These are phyloP conservation scores for Lotmaria passim DNA, from an alignment of 208 protist species.

Conservation along the genomic window DNA sequence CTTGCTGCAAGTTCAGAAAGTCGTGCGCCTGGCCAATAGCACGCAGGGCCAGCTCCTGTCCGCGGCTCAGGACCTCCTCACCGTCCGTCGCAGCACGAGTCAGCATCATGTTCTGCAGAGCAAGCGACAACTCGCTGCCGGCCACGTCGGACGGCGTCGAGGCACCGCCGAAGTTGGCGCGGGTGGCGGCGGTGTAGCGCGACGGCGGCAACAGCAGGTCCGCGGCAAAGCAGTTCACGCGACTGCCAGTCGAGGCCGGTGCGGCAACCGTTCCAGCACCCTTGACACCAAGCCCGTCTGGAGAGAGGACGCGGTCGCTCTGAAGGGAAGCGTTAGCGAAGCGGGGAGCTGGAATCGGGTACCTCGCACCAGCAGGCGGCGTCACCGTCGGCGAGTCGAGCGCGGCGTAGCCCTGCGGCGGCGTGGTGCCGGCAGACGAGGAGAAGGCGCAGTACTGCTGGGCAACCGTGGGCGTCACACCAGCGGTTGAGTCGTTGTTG, in stretches of 20 bases:
- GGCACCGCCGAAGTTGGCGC: neutral
- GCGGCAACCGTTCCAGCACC: too few species aligned
- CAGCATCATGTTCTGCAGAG: slow-evolving; percentile 27
- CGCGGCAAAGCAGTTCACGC: neutral
- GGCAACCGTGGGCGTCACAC: neutral
- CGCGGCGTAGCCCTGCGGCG: slow-evolving; percentile 7
- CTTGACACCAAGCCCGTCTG: neutral
- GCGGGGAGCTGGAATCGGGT: neutral
- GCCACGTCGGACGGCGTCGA: slow-evolving; percentile 21
- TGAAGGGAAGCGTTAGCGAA: slow-evolving; percentile 1
- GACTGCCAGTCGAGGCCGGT: neutral
- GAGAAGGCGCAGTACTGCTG: neutral
- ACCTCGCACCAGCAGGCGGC: neutral
- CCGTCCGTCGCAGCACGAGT: slow-evolving; percentile 23
- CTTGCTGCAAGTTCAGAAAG: slow-evolving; percentile 38
- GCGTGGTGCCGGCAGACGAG: slow-evolving; percentile 10
- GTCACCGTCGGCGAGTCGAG: neutral
- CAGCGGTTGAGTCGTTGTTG: neutral
- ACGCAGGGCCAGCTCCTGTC: slow-evolving; percentile 23
- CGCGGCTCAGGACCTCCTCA: slow-evolving; percentile 37
- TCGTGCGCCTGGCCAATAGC: slow-evolving; percentile 30
- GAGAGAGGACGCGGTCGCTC: neutral
- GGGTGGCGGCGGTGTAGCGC: neutral
- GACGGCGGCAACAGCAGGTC: slow-evolving; percentile 24
- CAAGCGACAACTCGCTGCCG: slow-evolving; percentile 28